phyloP scores from a whole-genome alignment of 2,329 filamentous ascomycete species.

The Rhexocercosporidium sp. region DNA sequence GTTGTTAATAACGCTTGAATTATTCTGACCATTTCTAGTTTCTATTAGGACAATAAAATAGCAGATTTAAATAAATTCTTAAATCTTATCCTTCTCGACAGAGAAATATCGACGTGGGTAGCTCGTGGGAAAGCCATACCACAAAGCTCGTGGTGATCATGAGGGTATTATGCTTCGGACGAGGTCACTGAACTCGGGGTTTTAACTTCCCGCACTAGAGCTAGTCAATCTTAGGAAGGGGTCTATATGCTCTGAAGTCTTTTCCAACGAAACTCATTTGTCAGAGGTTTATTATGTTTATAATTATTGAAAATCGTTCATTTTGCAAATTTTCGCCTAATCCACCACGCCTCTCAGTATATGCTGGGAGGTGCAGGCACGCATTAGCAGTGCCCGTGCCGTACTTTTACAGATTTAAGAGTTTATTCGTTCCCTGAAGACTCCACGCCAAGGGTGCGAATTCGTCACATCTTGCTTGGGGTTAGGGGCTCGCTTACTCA shows the following conservation, averaged over 20 bases:
- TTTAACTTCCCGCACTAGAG: background rate
- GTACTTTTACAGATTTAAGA: background rate
- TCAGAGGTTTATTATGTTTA: constrained; percentile 1
- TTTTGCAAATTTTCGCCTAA: constrained; percentile 2
- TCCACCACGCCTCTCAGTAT: background rate
- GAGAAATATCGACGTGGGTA: background rate
- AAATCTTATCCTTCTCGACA: background rate
- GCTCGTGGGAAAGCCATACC: background rate
- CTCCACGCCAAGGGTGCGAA: background rate
- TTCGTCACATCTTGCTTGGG: background rate
- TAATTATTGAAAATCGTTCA: background rate
- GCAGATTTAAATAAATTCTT: background rate
- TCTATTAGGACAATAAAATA: background rate
- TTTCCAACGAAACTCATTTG: background rate
- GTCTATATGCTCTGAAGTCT: background rate
- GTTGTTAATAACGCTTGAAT: background rate
- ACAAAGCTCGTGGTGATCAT: background rate
- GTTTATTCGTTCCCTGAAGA: background rate
- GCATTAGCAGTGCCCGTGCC: background rate
- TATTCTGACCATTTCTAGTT: background rate
- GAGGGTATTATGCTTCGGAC: background rate
- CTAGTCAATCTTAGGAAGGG: background rate
- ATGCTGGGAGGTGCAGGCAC: background rate
- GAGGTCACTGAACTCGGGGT: background rate
- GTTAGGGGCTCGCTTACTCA: background rate